Conservation (phyloP, 139 green algal species). For the Chlamydomonas sp. region DNA sequence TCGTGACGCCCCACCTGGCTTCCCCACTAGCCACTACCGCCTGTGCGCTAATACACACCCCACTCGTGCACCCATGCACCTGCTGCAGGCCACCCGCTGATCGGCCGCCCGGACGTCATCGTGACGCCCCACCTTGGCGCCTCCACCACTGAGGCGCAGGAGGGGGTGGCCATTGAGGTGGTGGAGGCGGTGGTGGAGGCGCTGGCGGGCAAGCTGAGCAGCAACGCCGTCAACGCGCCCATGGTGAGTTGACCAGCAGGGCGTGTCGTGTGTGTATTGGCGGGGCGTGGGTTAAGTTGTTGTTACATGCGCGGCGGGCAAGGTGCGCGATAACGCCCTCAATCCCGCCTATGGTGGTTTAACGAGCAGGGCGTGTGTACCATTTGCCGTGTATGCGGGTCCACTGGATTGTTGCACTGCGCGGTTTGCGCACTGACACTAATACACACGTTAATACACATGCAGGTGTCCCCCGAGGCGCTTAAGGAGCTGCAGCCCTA, state of each 20-base stretch:
- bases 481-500: constrained; percentile 93
- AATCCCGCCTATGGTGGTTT: constrained; percentile 86
- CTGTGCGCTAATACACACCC: not conserved
- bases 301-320: constrained; percentile 88
- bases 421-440: no score
- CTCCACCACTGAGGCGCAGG: constrained; percentile 92
- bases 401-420: no score
- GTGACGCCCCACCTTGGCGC: constrained; percentile 96
- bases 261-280: not conserved
- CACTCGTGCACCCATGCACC: no score
- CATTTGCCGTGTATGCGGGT: no score
- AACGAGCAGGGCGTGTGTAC: not conserved
- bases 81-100: constrained; percentile 75
- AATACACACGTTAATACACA: no score
- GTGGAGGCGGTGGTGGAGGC: constrained; percentile 92
- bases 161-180: constrained; percentile 95
- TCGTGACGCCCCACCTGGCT: no score
- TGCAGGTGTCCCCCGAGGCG: constrained; percentile 88
- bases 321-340: constrained; percentile 88
- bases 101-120: constrained; percentile 86
- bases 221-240: constrained; percentile 93
- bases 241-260: constrained; percentile 56
- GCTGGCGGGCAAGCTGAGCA: constrained; percentile 87
- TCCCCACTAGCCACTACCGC: not conserved
- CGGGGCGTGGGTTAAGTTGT: constrained; percentile 37